Percentiles rank a stretch among this genome's conserved stretches.
Conservation (phyloP, 345 rosid genomes). For the Syzygium grande region DNA sequence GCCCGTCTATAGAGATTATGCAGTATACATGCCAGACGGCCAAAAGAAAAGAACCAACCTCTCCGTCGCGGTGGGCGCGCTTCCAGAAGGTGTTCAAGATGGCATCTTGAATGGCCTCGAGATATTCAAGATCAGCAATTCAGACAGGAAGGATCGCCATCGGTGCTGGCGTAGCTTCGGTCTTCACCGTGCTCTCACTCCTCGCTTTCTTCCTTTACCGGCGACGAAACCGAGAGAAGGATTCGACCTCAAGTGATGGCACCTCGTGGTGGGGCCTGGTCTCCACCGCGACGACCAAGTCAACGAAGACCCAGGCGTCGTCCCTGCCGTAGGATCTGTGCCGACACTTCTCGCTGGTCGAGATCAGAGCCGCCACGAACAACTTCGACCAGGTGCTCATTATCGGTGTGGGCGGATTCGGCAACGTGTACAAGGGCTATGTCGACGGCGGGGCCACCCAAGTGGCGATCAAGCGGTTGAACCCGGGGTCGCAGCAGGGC, state of each 20-base stretch:
- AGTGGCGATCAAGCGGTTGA: constrained; percentile 31
- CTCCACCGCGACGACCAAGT: neutral
- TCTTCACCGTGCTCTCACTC: fast-evolving
- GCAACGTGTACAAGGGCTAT: constrained; percentile 26
- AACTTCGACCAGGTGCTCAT: constrained; percentile 9
- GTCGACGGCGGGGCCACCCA: constrained; percentile 4
- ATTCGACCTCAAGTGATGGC: neutral
- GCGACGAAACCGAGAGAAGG: neutral
- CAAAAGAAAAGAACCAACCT: too few species aligned
- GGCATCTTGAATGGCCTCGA: too few species aligned
- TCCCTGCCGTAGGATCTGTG: constrained; percentile 14
- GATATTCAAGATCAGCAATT: too few species aligned
- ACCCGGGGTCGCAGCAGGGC: constrained; percentile 28
- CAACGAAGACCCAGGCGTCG: neutral
- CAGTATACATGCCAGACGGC: too few species aligned
- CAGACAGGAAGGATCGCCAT: too few species aligned
- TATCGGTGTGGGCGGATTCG: constrained; percentile 29
- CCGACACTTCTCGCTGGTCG: constrained; percentile 29
- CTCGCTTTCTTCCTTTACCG: neutral
- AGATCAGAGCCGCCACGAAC: constrained; percentile 27
- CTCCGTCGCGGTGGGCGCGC: too few species aligned
- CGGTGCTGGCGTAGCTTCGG: neutral
- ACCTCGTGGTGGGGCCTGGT: neutral
- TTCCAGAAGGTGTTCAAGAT: too few species aligned
- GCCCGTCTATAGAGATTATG: too few species aligned